Base-by-base conservation (phyloP, 306 rosid genomes). In the Comarum palustre region DNA sequence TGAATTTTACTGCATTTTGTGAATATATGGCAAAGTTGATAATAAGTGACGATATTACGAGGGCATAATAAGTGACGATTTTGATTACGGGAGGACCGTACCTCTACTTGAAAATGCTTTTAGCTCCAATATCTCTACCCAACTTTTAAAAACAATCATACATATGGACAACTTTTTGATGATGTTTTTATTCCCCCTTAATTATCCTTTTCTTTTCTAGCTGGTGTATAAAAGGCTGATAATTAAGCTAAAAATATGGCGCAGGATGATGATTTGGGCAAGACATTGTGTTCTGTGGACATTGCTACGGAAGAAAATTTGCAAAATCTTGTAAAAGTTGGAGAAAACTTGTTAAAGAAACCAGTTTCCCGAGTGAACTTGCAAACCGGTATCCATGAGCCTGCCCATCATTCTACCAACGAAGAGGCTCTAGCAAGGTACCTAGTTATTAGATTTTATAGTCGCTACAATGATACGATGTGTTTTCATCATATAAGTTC, bases 341-440 rank as follows among this genome's bases (percentile, higher is more conserved):
- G 81, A 4, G 67, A 71, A 36, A 20, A 27, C 1, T 63, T 78
- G 46, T 51, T 78, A 71, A 78, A 71, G 77, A 78, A 77, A 47
- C 68, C 47, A 3, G 65, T 78, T 46, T 73, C 78, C 3, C 60
- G 52, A 46, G 58, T 78, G 16, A 51, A 79, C 43, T n/a, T 68
- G 16, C 72, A 73, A 36, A 79, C 74, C 1, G 67, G 71, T 17
- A 10, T 29, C 4, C 36, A 6, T 47, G 62, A 73, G 59, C 71
- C 72, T 6, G 27, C 42, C 68, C 55, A 15, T 25, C 43, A 64
- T 2, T 36, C 32, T 39, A 79, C 82, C 19, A 79, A 79, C 48
- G 71, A 14, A 59, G 74, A 73, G 13, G 82, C 78, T 58, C 75
- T 79, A 14, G 20, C 42, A 27, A 78, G 73, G 81, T 77, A 59